These are phyloP conservation scores for Lentinula aciculospora DNA, from an alignment of 768 basidiomycete genomes.

Conservation along the genomic window DNA sequence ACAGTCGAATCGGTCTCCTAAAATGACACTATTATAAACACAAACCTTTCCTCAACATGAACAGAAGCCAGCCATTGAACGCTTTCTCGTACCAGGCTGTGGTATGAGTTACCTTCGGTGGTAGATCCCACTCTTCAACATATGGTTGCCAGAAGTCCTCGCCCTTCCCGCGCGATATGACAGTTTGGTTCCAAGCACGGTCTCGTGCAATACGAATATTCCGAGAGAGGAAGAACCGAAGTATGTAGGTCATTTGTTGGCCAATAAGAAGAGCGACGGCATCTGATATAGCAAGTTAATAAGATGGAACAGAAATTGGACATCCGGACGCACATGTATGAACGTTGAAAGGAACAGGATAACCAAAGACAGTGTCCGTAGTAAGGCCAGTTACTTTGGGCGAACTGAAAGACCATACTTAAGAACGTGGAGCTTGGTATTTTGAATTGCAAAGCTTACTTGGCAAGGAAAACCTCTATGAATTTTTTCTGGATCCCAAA, in stretches of 20 bases:
- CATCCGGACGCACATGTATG: constrained; percentile 52
- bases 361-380: constrained; percentile 59
- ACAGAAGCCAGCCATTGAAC: constrained; percentile 34
- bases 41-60: constrained; percentile 41
- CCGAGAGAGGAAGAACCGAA: constrained; percentile 77
- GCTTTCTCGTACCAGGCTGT: constrained; percentile 23
- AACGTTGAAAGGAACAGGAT: constrained; percentile 58
- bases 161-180: constrained; percentile 77
- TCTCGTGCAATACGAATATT: constrained; percentile 79
- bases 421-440: not conserved
- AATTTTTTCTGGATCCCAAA: constrained; percentile 69
- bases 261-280: constrained; percentile 71
- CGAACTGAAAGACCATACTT: constrained; percentile 33
- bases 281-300: constrained; percentile 34
- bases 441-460: too few species aligned
- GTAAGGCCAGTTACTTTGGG: constrained; percentile 59
- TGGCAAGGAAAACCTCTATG: constrained; percentile 57
- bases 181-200: constrained; percentile 77
- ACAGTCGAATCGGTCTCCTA: not conserved
- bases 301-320: not conserved
- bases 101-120: constrained; percentile 32
- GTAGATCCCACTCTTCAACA: constrained; percentile 74
- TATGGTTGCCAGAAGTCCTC: constrained; percentile 81
- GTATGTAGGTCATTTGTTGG: constrained; percentile 66
- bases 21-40: not conserved